A percentile compares a stretch with the other conserved stretches of the same genome.
These are phyloP conservation scores for Zoysia matrella DNA, from an alignment of 202 grass and related monocot genomes.

Conservation along the genomic window DNA sequence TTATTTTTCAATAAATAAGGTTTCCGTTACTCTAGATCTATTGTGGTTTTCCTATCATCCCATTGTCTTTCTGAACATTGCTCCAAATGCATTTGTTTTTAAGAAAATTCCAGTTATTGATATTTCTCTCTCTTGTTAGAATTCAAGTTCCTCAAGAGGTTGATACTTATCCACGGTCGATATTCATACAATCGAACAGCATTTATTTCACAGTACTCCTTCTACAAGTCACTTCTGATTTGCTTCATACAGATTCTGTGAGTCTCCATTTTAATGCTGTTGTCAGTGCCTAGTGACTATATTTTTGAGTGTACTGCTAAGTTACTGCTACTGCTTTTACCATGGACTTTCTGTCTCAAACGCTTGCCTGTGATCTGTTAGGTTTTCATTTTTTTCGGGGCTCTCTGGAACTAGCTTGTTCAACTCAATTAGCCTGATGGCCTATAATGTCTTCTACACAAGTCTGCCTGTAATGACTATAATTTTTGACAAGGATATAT, in stretches of 20 bases:
- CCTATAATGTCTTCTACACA: constrained; percentile 42
- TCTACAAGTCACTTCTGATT: constrained; percentile 93
- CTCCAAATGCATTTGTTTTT: constrained; percentile 26
- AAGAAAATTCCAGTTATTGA: background rate
- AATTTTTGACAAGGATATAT: constrained; percentile 93
- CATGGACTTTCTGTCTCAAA: constrained; percentile 21
- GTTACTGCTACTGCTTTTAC: constrained; percentile 9
- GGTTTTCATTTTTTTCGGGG: constrained; percentile 78
- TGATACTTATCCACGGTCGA: constrained; percentile 95
- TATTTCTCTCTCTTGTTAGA: constrained; percentile 49
- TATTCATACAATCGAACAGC: constrained; percentile 94
- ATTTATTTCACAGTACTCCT: constrained; percentile 95
- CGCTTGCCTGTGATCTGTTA: constrained; percentile 46
- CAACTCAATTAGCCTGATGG: constrained; percentile 92
- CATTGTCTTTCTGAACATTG: constrained; percentile 9
- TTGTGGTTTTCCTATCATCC: background rate
- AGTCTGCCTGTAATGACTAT: constrained; percentile 68
- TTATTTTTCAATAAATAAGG: background rate
- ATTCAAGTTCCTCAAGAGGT: constrained; percentile 89
- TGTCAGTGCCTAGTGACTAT: constrained; percentile 35
- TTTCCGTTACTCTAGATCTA: background rate
- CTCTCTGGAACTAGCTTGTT: constrained; percentile 88
- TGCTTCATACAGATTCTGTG: constrained; percentile 96
- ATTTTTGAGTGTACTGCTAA: constrained; percentile 17
- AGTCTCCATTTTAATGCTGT: constrained; percentile 44